phyloP scores from a whole-genome alignment of 768 basidiomycete genomes.

The Gelatoporia subvermispora region DNA sequence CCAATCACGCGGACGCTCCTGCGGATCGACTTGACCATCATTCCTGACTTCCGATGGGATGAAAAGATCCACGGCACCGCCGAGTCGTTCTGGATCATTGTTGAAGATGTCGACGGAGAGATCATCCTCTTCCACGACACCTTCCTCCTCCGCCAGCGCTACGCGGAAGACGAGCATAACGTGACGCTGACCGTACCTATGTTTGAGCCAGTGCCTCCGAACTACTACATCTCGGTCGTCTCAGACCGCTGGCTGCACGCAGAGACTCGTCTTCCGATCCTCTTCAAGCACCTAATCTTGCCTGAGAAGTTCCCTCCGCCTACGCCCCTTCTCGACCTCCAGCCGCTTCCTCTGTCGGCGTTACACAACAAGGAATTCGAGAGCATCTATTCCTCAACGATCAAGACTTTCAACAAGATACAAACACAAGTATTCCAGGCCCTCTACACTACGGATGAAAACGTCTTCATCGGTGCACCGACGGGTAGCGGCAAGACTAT shows the following conservation, averaged over 20 bases:
- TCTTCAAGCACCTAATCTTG: constrained; percentile 96
- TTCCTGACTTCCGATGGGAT: constrained; percentile 98
- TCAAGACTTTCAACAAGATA: constrained; percentile 95
- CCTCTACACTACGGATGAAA: constrained; percentile 93
- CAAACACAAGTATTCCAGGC: constrained; percentile 99
- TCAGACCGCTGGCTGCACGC: constrained; percentile 96
- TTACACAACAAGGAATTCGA: constrained; percentile 94
- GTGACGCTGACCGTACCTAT: constrained; percentile 94
- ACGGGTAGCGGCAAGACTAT: constrained; percentile 97
- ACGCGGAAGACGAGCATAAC: constrained; percentile 90
- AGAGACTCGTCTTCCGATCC: constrained; percentile 90
- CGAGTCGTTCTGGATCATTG: constrained; percentile 89
- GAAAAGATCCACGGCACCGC: constrained; percentile 86
- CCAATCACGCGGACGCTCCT: constrained; percentile 93
- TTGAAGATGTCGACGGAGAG: constrained; percentile 97
- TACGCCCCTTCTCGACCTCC: constrained; percentile 90
- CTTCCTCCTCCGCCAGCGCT: constrained; percentile 88
- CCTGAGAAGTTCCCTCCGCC: constrained; percentile 95
- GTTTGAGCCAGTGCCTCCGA: constrained; percentile 95
- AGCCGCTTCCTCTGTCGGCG: constrained; percentile 83
- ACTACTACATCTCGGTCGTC: constrained; percentile 93
- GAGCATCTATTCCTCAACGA: constrained; percentile 71
- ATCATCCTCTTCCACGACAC: constrained; percentile 92
- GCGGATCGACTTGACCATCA: constrained; percentile 88
- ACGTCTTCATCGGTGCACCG: constrained; percentile 93